Evolutionary conservation across 2,329 filamentous ascomycete species (phyloP), one percentile per base, ranked within the genome.

Genomic region (Xylaria sp.): DNA sequence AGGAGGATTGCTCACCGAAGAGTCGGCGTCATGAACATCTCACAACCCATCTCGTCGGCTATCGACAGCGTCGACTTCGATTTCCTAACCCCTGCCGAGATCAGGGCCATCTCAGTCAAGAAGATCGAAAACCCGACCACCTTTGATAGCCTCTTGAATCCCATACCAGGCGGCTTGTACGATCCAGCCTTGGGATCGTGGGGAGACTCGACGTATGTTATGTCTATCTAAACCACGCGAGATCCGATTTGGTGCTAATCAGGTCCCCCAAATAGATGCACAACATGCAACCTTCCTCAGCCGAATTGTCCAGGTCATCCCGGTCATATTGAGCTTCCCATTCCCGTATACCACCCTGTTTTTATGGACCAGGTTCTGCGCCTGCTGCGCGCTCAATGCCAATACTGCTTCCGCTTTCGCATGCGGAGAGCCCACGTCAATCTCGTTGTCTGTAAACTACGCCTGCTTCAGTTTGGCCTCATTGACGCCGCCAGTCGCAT

Each of bases 341-440:
- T 94, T 13, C 93, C 93, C 55, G 93, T 98, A 61, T 99, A 98
- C 79, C 95, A 99, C 80, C 93, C 95, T n/a, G 92, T 94, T 1
- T 98, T 98, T 78, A 92, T 99, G 85, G 94, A 98, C 78, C 94
- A 98, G 79, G 88, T 94, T 61, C 88, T 97, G 71, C 91, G 93
- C 53, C 85, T 99, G 54, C 86, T 99, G 23, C 90, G 94, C 74
- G 92, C 93, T 63, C 92, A 95, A 80, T 99, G 96, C 79, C 87
- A 91, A 68, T 98, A 97, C 83, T 99, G 97, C 82, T 91, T 94
- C 78, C 90, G 91, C 66, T 90, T 99, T 73, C 93, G 92, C 78
- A 86, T 98, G 79, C 86, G 91, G n/a, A 88, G 90, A 58, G 87
- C 90, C 62, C 88, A 93, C 69, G 84, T 97, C 70, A 93, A 95